Base-by-base conservation (phyloP, 2,329 filamentous ascomycete species). In the Trichoderma citrinoviride region DNA sequence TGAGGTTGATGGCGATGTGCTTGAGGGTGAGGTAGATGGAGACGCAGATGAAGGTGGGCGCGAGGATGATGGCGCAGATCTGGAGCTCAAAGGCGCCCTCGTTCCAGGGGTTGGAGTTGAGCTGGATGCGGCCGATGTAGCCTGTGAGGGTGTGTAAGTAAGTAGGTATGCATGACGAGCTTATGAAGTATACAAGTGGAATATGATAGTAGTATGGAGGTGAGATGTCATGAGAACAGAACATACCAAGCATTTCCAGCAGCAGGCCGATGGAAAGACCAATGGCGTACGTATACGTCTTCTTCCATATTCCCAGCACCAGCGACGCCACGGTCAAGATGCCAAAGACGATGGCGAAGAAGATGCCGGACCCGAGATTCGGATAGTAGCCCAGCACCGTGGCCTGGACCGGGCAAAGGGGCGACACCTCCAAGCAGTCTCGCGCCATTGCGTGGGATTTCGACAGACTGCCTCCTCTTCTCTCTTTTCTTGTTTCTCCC, bases 11-110 rank as follows among this genome's bases (percentile, higher is more conserved):
- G 65, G 82, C 79, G 68, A 85, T 74, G 77, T 87, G 85, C 73
- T 87, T 86, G 66, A 89, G 82, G 3, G 84, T 87, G 27, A 89
- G 81, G 77, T 89, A 89, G 74, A 89, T 83, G 71, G 80, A 82
- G 68, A 86, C 84, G 75, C 85, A 86, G 74, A 88, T 78, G 65
- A 89, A 80, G 33, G 86, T 85, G 3, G 84, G 84, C n/a, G 78
- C 83, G 57, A 86, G 79, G 74, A 86, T 83, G 76, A 87, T 84
- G 74, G 80, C 78, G 75, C 81, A 81, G 73, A 88, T 86, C 67
- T 87, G 84, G 52, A 83, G 81, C 73, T 87, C 75, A 76, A 88
- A 88, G 66, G 81, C 80, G 61, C 76, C 67, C 15, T 78, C 71
- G 73, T 84, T 76, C 81, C 83, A 89, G 3, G 85, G 84, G 74